A percentile compares a stretch with the other conserved stretches of the same genome.
Evolutionary conservation across 768 basidiomycete species (phyloP).

Genomic region (Russula emetica): DNA sequence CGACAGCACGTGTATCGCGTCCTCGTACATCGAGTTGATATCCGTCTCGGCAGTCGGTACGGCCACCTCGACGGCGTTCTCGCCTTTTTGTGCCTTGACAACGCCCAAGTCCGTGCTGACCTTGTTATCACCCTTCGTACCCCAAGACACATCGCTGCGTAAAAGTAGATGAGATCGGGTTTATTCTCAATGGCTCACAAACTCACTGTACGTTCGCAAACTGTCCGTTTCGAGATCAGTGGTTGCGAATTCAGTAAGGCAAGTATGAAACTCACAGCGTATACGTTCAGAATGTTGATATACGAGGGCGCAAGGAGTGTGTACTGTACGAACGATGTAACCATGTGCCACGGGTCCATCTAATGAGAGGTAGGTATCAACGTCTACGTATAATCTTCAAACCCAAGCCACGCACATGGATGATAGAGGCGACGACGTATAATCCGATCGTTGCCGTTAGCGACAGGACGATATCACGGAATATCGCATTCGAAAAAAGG

Average conservation of each 20-base stretch:
- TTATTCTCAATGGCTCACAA: not conserved
- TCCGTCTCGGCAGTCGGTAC: slow-evolving; percentile 87
- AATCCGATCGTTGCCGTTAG: slow-evolving; percentile 84
- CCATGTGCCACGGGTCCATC: slow-evolving; percentile 98
- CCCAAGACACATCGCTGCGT: slow-evolving; percentile 86
- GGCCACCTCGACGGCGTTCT: slow-evolving; percentile 81
- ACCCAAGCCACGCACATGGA: slow-evolving; percentile 62
- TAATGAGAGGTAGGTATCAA: slow-evolving; percentile 31
- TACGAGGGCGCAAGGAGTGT: slow-evolving; percentile 90
- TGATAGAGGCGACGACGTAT: slow-evolving; percentile 75
- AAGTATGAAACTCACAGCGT: slow-evolving; percentile 50
- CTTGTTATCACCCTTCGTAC: slow-evolving; percentile 93
- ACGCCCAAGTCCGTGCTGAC: slow-evolving; percentile 80
- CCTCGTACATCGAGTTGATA: slow-evolving; percentile 85
- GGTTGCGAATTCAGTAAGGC: not conserved
- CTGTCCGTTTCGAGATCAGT: slow-evolving; percentile 34
- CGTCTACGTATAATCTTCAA: slow-evolving; percentile 17
- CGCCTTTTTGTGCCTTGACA: slow-evolving; percentile 59
- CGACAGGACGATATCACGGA: slow-evolving; percentile 83
- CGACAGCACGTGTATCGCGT: slow-evolving; percentile 77
- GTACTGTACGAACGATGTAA: slow-evolving; percentile 94
- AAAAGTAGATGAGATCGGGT: slow-evolving; percentile 2
- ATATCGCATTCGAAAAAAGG: slow-evolving; percentile 73
- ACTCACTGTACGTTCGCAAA: slow-evolving; percentile 75
- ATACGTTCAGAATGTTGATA: slow-evolving; percentile 90